A percentile compares a stretch with the other conserved stretches of the same genome.
These are phyloP conservation scores for Monilinia laxa DNA, from an alignment of 2,329 filamentous ascomycete species.

Conservation along the genomic window DNA sequence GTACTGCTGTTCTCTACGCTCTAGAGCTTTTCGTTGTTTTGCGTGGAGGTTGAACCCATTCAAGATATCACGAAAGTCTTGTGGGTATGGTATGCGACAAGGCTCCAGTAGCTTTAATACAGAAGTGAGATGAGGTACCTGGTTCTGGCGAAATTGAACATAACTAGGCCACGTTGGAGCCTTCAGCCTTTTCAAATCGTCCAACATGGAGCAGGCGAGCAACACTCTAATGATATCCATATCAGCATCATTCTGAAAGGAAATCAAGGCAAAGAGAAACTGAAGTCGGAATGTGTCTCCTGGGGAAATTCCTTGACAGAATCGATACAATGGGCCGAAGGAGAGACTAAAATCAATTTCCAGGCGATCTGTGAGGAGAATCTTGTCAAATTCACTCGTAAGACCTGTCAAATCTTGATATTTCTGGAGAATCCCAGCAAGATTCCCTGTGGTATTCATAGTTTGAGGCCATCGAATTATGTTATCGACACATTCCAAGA, in stretches of 20 bases:
- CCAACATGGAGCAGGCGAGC: slow-evolving; percentile 46
- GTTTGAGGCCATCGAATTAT: slow-evolving; percentile 34
- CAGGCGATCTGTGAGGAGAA: slow-evolving; percentile 45
- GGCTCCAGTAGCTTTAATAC: slow-evolving; percentile 41
- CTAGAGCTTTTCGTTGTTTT: slow-evolving; percentile 24
- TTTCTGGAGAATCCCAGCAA: slow-evolving; percentile 38
- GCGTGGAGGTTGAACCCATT: slow-evolving; percentile 12
- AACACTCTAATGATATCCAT: slow-evolving; percentile 47
- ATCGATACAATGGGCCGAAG: slow-evolving; percentile 48
- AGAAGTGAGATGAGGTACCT: slow-evolving; percentile 40
- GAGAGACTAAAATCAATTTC: slow-evolving; percentile 41
- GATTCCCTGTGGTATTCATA: slow-evolving; percentile 33
- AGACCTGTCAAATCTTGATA: slow-evolving; percentile 45
- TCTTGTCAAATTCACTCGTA: slow-evolving; percentile 33
- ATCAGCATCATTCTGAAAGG: slow-evolving; percentile 44
- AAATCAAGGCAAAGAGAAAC: slow-evolving; percentile 49
- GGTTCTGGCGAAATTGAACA: slow-evolving; percentile 41
- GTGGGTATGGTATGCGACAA: slow-evolving; percentile 37
- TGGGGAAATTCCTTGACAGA: slow-evolving; percentile 37
- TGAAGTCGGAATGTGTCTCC: slow-evolving; percentile 44
- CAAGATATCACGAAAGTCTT: slow-evolving; percentile 29
- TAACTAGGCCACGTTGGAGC: slow-evolving; percentile 43
- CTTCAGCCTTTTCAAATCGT: slow-evolving; percentile 43
- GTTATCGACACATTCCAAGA: slow-evolving; percentile 34
- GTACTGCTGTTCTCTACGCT: slow-evolving; percentile 39